phyloP scores from a whole-genome alignment of 2,329 filamentous ascomycete genomes.

The Alternaria atra region DNA sequence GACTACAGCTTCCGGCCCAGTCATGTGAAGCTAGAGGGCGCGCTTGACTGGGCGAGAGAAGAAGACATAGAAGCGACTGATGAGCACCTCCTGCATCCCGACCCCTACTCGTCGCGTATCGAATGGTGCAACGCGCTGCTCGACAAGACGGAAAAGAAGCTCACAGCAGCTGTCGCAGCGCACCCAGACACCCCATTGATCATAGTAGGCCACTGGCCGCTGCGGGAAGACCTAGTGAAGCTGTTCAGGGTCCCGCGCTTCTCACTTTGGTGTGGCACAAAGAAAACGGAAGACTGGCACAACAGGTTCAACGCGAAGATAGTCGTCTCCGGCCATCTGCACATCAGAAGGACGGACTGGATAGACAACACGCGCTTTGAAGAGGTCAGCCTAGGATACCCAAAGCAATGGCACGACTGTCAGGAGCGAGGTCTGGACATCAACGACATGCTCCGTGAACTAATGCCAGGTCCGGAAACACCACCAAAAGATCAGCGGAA shows the following conservation, averaged over 20 bases:
- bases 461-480: slow-evolving; percentile 53
- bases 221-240: slow-evolving; percentile 56
- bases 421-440: slow-evolving; percentile 55
- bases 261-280: slow-evolving; percentile 59
- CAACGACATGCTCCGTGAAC: slow-evolving; percentile 57
- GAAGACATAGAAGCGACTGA: slow-evolving; percentile 58
- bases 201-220: slow-evolving; percentile 59
- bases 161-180: slow-evolving; percentile 44
- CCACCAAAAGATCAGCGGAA: slow-evolving; percentile 33
- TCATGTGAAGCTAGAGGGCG: slow-evolving; percentile 59
- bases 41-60: slow-evolving; percentile 58
- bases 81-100: slow-evolving; percentile 56
- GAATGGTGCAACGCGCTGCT: slow-evolving; percentile 58
- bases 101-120: slow-evolving; percentile 55
- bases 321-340: slow-evolving; percentile 58
- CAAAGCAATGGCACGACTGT: slow-evolving; percentile 57
- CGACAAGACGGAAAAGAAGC: slow-evolving; percentile 52
- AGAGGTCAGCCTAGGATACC: slow-evolving; percentile 59
- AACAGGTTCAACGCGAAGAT: slow-evolving; percentile 57
- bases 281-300: slow-evolving; percentile 59
- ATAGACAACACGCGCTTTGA: slow-evolving; percentile 58
- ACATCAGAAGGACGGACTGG: slow-evolving; percentile 59
- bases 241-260: slow-evolving; percentile 56
- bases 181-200: slow-evolving; percentile 50
- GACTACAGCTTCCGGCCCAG: slow-evolving; percentile 67